These are phyloP conservation scores for Xylaria bambusicola DNA, from an alignment of 495 filamentous ascomycete genomes.

Conservation along the genomic window DNA sequence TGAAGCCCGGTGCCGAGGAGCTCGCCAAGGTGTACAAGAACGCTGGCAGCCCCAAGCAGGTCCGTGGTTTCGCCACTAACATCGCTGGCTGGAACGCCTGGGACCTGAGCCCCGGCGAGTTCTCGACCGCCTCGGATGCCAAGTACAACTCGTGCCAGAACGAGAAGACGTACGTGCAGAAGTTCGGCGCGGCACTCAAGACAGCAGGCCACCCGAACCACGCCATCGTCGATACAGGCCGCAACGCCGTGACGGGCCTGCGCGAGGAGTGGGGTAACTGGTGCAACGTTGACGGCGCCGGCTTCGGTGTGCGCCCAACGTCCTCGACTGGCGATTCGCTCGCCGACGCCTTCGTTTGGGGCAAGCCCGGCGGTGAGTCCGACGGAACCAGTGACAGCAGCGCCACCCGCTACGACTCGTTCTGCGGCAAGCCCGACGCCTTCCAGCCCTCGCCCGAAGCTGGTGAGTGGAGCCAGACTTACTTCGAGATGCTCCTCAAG, in stretches of 20 bases:
- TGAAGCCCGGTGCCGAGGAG: slow-evolving; percentile 68
- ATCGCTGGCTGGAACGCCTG: slow-evolving; percentile 77
- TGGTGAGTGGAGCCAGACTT: slow-evolving; percentile 76
- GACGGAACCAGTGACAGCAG: slow-evolving; percentile 70
- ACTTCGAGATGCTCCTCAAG: slow-evolving; percentile 68
- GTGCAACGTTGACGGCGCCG: slow-evolving; percentile 78
- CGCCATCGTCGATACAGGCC: slow-evolving; percentile 71
- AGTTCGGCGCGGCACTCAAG: slow-evolving; percentile 62
- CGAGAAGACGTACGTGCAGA: slow-evolving; percentile 72
- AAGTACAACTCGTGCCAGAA: slow-evolving; percentile 62
- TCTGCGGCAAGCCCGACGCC: slow-evolving; percentile 65
- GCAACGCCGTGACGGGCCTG: slow-evolving; percentile 68
- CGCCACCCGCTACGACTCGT: slow-evolving; percentile 68
- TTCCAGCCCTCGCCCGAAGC: slow-evolving; percentile 75
- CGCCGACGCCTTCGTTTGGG: slow-evolving; percentile 78
- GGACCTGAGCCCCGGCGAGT: slow-evolving; percentile 62
- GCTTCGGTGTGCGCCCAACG: slow-evolving; percentile 71
- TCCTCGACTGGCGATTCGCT: slow-evolving; percentile 61
- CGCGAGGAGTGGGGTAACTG: slow-evolving; percentile 77
- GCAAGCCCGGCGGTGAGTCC: slow-evolving; percentile 81
- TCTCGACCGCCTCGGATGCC: slow-evolving; percentile 58
- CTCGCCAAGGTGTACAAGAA: slow-evolving; percentile 67
- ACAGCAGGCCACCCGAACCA: slow-evolving; percentile 66
- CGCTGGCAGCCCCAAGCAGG: slow-evolving; percentile 62
- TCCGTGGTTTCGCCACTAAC: slow-evolving; percentile 77